Conservation (phyloP, 495 filamentous ascomycete genomes). For the Hypoxylon lienhwacheense region DNA sequence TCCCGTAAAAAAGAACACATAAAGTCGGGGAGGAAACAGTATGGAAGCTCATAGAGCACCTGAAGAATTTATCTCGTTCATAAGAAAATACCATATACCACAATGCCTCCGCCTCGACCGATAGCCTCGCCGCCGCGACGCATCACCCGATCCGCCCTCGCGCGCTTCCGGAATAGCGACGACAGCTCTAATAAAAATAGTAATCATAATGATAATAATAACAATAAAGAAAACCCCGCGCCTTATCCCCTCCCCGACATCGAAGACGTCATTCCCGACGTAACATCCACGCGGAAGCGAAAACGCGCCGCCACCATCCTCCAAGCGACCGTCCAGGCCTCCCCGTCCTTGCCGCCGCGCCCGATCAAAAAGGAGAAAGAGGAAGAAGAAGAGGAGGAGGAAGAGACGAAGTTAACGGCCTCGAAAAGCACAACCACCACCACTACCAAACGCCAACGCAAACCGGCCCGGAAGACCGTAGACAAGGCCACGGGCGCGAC, state of each 20-base stretch:
- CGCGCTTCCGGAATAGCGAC: conserved; percentile 46
- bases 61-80: no score
- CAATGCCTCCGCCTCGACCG: conserved; percentile 32
- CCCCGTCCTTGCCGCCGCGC: conserved; percentile 11
- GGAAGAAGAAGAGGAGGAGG: conserved; percentile 16
- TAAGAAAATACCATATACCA: no score
- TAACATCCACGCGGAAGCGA: conserved; percentile 51
- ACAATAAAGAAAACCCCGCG: conserved; percentile 36
- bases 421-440: no score
- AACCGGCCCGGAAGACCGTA: conserved; percentile 67
- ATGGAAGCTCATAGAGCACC: conserved; percentile 69
- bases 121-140: conserved; percentile 43
- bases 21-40: no score
- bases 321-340: conserved; percentile 27
- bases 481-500: conserved; percentile 56
- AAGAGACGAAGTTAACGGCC: no score
- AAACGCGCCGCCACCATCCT: conserved; percentile 49
- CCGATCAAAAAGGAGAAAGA: conserved; percentile 28
- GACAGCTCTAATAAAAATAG: conserved; percentile 31
- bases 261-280: conserved; percentile 59
- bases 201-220: no score
- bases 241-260: conserved; percentile 51
- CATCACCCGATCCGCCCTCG: conserved; percentile 49
- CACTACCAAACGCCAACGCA: conserved; percentile 50
- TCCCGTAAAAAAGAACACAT: no score